Conservation (phyloP, 2,329 filamentous ascomycete genomes). For the Scopulariopsis brevicaulis region DNA sequence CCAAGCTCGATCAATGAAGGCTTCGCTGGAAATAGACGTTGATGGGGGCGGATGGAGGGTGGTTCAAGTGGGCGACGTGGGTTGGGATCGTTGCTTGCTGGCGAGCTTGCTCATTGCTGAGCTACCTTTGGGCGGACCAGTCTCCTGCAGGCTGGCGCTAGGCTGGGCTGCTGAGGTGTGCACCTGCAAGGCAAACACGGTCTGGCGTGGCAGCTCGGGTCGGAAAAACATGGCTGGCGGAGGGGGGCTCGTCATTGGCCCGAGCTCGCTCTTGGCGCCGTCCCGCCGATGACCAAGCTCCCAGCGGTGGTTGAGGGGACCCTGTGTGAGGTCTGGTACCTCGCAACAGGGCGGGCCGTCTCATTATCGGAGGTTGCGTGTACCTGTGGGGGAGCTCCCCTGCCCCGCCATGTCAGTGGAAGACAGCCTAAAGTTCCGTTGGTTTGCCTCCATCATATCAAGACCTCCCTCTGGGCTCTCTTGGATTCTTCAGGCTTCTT, state of each 20-base stretch:
- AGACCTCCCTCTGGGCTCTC: neutral
- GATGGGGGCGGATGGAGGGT: conserved; percentile 9
- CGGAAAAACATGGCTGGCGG: conserved; percentile 4
- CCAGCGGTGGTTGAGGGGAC: neutral
- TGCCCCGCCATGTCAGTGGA: neutral
- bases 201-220: conserved; percentile 22
- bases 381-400: neutral
- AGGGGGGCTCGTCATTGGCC: conserved; percentile 10
- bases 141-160: neutral
- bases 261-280: conserved; percentile 6
- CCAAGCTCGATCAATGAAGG: neutral
- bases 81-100: conserved; percentile 1
- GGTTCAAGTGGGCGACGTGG: conserved; percentile 3
- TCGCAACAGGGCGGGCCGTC: neutral
- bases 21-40: conserved; percentile 4
- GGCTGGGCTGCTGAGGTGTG: conserved; percentile 7
- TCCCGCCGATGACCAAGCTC: neutral
- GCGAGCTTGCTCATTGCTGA: conserved; percentile 1
- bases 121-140: conserved; percentile 6
- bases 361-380: neutral
- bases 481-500: neutral
- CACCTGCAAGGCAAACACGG: conserved; percentile 24
- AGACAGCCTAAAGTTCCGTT: neutral
- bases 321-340: neutral
- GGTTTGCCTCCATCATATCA: neutral